Evolutionary conservation across 148 eudicot species (phyloP).

Genomic region (Rheum nobile): DNA sequence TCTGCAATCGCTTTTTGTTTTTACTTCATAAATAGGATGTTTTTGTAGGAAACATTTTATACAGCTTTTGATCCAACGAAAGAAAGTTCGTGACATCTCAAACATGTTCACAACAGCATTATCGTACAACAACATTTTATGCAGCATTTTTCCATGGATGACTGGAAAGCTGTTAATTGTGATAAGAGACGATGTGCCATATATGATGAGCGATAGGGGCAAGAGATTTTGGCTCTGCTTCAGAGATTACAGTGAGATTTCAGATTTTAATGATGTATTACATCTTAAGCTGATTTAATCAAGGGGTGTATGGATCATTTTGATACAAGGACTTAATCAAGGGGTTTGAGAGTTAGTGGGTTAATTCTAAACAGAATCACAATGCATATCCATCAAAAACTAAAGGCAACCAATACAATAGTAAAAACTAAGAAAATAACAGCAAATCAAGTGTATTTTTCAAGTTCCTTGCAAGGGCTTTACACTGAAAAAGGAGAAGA

Average conservation of each 20-base stretch:
- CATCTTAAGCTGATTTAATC: too few relatives aligned
- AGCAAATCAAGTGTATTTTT: background rate
- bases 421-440: background rate
- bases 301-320: background rate
- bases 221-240: too few relatives aligned
- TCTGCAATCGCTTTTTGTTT: background rate
- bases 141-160: too few relatives aligned
- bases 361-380: background rate
- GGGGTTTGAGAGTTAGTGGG: background rate
- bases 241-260: too few relatives aligned
- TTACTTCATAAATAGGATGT: too few relatives aligned
- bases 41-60: too few relatives aligned
- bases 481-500: background rate
- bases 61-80: background rate
- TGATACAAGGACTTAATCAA: background rate
- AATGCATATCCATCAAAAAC: background rate
- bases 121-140: too few relatives aligned
- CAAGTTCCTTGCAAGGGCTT: background rate
- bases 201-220: too few relatives aligned
- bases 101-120: background rate
- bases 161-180: too few relatives aligned
- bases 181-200: too few relatives aligned
- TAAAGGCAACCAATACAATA: background rate
- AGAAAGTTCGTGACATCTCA: background rate
- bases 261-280: too few relatives aligned